Evolutionary conservation across 2,329 filamentous ascomycete genomes (phyloP), one percentile per base, ranked within the genome.

Genomic region (Diaporthe australafricana): DNA sequence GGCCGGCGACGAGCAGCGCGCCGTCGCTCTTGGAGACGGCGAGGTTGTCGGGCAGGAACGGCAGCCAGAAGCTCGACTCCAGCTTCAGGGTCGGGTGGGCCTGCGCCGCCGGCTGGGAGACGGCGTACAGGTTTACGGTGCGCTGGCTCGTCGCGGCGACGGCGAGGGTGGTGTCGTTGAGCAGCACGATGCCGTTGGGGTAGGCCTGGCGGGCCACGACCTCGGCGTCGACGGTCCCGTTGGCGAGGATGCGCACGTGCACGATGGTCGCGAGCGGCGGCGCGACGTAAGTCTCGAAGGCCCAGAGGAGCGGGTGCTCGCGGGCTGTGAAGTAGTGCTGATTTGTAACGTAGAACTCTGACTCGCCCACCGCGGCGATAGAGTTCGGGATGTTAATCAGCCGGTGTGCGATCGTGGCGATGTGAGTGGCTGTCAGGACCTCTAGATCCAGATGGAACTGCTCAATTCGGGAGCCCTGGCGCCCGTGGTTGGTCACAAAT

Each of bases 11-110:
- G 12, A 84, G 72, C 22, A 86, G 78, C n/a, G 77, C 77, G 57
- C 75, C 74, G 67, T 79, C 47, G 42, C 75, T 27, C 65, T 79
- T 77, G 1, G 63, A 67, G 3, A 78, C 60, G 0, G 81, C 80
- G 14, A 86, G 76, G 53, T 86, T 86, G 71, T 86, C 84, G 0
- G 83, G 80, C 8, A 81, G 38, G 71, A 84, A 86, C 0, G 83
- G 81, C 2, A 84, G 53, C 11, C 20, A 17, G 14, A 22, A 35
- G n/a, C 32, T 70, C 17, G 40, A 48, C 47, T 50, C 62, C 17
- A 32, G 35, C 35, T 55, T 8, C 25, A 67, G 25, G 48, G 0
- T 45, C 7, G 48, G 63, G 17, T 67, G 63, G 16, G 27, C 25
- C 35, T 65, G 56, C 16, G 20, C 48, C 53, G 27, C 25, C 12